Percentiles rank a stretch among this genome's conserved stretches.
Evolutionary conservation across 2,329 filamentous ascomycete genomes (phyloP).

Genomic region (Aspergillus ibericus): DNA sequence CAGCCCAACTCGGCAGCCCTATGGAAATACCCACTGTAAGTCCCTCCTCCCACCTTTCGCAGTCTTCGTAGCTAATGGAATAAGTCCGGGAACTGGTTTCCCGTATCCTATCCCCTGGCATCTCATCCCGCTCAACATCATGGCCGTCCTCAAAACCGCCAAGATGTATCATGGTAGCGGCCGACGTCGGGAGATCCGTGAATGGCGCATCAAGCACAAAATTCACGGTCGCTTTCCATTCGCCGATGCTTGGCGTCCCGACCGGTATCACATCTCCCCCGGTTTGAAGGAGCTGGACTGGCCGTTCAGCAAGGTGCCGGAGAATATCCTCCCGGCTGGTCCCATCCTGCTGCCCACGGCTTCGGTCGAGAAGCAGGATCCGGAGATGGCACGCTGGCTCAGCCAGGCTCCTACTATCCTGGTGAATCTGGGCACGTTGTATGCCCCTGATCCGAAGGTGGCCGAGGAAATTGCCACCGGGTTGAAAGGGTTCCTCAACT

Average conservation of each 20-base stretch:
- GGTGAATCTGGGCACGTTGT: conserved; percentile 51
- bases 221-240: conserved; percentile 30
- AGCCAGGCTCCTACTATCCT: conserved; percentile 45
- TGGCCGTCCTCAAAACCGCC: conserved; percentile 33
- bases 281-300: conserved; percentile 42
- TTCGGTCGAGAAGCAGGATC: conserved; percentile 40
- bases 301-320: conserved; percentile 38
- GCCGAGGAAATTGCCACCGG: conserved; percentile 43
- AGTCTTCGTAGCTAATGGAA: neutral
- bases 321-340: conserved; percentile 48
- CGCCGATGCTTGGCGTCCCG: conserved; percentile 26
- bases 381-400: conserved; percentile 48
- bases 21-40: conserved; percentile 39
- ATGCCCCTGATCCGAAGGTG: conserved; percentile 32
- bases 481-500: conserved; percentile 38
- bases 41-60: no score
- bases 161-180: conserved; percentile 29
- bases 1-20: conserved; percentile 39
- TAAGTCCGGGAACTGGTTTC: conserved; percentile 49
- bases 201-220: conserved; percentile 27
- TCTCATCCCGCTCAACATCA: conserved; percentile 46
- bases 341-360: conserved; percentile 45
- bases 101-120: conserved; percentile 50
- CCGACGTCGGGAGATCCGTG: conserved; percentile 22
- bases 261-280: conserved; percentile 30